Conservation (phyloP, 805 yeast species). For the Clavispora asparagi region DNA sequence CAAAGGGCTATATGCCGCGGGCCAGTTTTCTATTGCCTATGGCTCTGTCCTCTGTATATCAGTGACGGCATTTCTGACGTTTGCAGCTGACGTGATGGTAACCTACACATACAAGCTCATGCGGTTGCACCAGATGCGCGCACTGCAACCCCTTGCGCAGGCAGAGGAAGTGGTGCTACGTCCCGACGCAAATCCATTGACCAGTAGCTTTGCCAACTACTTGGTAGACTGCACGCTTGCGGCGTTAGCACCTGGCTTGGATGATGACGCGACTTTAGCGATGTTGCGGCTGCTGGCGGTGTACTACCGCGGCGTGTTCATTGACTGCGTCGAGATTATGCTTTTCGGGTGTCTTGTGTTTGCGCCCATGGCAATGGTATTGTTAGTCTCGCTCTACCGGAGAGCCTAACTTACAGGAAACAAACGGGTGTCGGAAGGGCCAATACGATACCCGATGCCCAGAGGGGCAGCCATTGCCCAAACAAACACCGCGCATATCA, state of each 20-base stretch:
- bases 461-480: too few relatives aligned
- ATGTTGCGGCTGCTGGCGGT: not conserved
- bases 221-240: conserved; percentile 9
- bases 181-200: conserved; percentile 5
- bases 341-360: conserved; percentile 9
- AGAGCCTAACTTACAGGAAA: too few relatives aligned
- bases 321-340: conserved; percentile 7
- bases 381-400: not conserved
- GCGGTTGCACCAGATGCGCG: conserved; percentile 2
- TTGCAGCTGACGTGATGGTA: conserved; percentile 8
- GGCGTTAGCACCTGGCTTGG: not conserved
- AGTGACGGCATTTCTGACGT: conserved; percentile 1
- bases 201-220: conserved; percentile 6
- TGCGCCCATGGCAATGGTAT: conserved; percentile 7
- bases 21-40: conserved; percentile 6
- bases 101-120: conserved; percentile 9
- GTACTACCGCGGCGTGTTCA: not conserved
- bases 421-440: too few relatives aligned
- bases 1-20: conserved; percentile 3
- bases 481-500: too few relatives aligned
- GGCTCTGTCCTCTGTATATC: conserved; percentile 7
- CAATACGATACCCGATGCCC: too few relatives aligned
- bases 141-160: not conserved
- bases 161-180: not conserved
- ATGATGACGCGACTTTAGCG: not conserved